Evolutionary conservation across 176 grass and related monocot genomes (phyloP), one percentile per base, ranked within the genome.

Genomic region (Eremochloa ophiuroides): DNA sequence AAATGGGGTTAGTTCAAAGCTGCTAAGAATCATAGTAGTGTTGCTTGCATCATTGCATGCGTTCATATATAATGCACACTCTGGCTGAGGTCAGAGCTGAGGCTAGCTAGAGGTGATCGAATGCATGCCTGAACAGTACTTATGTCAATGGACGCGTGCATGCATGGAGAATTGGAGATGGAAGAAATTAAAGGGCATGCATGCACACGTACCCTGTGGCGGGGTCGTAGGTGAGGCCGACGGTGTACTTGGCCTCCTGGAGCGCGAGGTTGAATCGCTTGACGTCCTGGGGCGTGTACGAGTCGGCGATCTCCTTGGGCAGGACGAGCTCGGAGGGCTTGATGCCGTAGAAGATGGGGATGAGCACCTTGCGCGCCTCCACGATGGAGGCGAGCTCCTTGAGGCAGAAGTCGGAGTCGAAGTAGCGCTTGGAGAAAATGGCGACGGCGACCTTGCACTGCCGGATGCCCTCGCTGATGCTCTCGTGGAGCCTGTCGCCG

Each of bases 271-370:
- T 82, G 92, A 80, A 97, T 7, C 85, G 61, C 10, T 92, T 33
- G 9, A 97, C 77, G 31, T 92, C 80, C 17, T 62, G 11, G 2
- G 78, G 74, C 1, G 31, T 30, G 66, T 70, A 53, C 6, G 82
- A 83, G 8, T 79, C 42, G 15, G 58, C 18, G 25, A 74, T 33
- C 11, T 80, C 63, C 39, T 83, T 76, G 1, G 78, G 40, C 1
- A 88, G 75, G 8, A 87, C 10, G 74, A 97, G 84, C 17, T 94
- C 82, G 5, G 94, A 94, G 0, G 94, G 94, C 62, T 94, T 92
- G 89, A 97, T 85, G 41, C 92, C 83, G 68, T 59, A 92, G 64
- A 97, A 97, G 66, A 97, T 88, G 1, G 94, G 94, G 81, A 97
- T 97, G 46, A 97, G 62, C 44, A 30, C 41, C 83, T 97, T 97